phyloP scores from a whole-genome alignment of 1,284 basidiomycete species.

The Ustilago shanxiensis region DNA sequence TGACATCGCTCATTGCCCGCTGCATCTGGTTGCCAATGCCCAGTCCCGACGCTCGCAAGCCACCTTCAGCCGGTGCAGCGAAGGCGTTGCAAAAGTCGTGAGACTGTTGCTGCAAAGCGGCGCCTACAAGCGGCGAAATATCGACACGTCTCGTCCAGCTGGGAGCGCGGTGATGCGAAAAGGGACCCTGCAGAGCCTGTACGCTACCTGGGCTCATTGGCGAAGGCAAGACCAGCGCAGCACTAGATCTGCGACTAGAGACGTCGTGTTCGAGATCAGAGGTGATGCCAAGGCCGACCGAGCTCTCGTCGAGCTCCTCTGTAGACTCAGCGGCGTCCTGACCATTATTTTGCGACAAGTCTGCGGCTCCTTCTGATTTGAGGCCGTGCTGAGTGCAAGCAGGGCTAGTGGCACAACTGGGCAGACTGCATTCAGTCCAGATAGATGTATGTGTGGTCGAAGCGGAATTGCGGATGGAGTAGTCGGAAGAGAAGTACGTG shows the following conservation, averaged over 20 bases:
- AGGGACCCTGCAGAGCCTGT: slow-evolving; percentile 40
- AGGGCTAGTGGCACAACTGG: slow-evolving; percentile 48
- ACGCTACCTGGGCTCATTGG: slow-evolving; percentile 16
- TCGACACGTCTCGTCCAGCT: slow-evolving; percentile 48
- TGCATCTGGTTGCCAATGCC: slow-evolving; percentile 21
- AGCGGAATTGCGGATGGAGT: slow-evolving; percentile 35
- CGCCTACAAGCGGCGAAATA: slow-evolving; percentile 17
- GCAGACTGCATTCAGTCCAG: slow-evolving; percentile 45
- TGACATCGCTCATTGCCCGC: slow-evolving; percentile 36
- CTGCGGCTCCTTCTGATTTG: slow-evolving; percentile 9
- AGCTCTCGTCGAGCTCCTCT: slow-evolving; percentile 43
- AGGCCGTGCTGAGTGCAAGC: slow-evolving; percentile 27
- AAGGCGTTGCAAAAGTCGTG: background rate
- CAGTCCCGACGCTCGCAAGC: slow-evolving; percentile 17
- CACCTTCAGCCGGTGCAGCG: background rate
- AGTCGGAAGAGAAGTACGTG: slow-evolving; percentile 35
- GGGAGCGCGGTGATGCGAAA: slow-evolving; percentile 53
- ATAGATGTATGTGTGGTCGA: slow-evolving; percentile 41
- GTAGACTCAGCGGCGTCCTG: slow-evolving; percentile 21
- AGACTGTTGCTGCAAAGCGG: slow-evolving; percentile 3
- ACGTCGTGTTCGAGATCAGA: slow-evolving; percentile 32
- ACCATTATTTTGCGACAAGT: background rate
- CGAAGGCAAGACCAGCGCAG: slow-evolving; percentile 25
- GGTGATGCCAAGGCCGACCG: slow-evolving; percentile 50
- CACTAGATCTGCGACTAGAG: slow-evolving; percentile 33